Percentiles rank a stretch among this genome's conserved stretches.
phyloP scores from a whole-genome alignment of 768 basidiomycete genomes.

The Crassisporium funariophilum region DNA sequence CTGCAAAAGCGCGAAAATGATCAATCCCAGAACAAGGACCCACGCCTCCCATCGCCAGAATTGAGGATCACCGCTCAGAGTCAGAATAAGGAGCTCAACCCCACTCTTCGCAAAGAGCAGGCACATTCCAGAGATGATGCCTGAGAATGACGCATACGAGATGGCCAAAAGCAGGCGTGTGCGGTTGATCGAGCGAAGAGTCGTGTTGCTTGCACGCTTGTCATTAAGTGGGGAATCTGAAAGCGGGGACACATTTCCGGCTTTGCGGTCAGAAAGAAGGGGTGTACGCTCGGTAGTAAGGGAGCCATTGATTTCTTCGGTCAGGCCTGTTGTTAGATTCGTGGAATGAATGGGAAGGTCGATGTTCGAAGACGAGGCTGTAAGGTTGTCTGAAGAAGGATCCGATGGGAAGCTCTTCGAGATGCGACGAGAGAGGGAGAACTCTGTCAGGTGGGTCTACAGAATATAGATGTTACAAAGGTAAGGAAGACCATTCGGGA shows the following conservation, averaged over 20 bases:
- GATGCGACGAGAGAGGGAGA: slow-evolving; percentile 49
- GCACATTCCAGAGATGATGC: slow-evolving; percentile 90
- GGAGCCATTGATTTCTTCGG: slow-evolving; percentile 32
- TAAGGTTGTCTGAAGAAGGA: slow-evolving; percentile 25
- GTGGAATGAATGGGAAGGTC: slow-evolving; percentile 42
- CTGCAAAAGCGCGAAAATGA: slow-evolving; percentile 77
- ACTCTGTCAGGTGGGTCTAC: slow-evolving; percentile 78
- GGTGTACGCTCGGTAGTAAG: slow-evolving; percentile 58
- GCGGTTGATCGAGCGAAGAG: slow-evolving; percentile 35
- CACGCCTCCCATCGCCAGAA: slow-evolving; percentile 86
- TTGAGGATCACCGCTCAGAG: slow-evolving; percentile 74
- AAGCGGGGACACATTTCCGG: slow-evolving; percentile 30
- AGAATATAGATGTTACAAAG: slow-evolving; percentile 2
- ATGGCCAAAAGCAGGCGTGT: slow-evolving; percentile 71
- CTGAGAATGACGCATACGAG: slow-evolving; percentile 86
- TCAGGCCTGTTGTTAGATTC: slow-evolving; percentile 37
- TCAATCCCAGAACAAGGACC: slow-evolving; percentile 73
- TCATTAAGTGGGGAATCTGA: slow-evolving; percentile 20
- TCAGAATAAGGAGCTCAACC: slow-evolving; percentile 83
- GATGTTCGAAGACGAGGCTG: slow-evolving; percentile 35
- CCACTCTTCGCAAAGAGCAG: slow-evolving; percentile 93
- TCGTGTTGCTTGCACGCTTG: slow-evolving; percentile 15
- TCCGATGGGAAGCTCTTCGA: slow-evolving; percentile 26
- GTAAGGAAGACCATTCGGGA: neutral
- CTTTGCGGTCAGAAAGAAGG: slow-evolving; percentile 51